Conservation (phyloP, 768 basidiomycete species). For the Rhizopogon rudus region DNA sequence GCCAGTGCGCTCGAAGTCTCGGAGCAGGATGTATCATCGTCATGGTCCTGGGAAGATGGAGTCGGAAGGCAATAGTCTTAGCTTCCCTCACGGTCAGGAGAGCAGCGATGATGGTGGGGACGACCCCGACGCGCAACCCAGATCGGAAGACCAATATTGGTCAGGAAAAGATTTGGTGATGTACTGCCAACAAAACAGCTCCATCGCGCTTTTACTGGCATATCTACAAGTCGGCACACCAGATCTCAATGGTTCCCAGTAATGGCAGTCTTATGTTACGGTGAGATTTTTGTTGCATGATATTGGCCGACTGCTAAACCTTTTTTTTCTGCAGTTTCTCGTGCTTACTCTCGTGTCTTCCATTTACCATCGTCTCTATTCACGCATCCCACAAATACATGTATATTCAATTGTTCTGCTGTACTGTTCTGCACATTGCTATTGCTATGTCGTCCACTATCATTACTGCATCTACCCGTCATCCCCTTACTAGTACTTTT, state of each 20-base stretch:
- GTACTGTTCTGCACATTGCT: constrained; percentile 16
- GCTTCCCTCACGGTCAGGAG: constrained; percentile 20
- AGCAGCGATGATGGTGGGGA: constrained; percentile 28
- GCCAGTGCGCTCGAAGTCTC: constrained; percentile 63
- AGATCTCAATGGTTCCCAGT: constrained; percentile 28
- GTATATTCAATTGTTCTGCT: constrained; percentile 23
- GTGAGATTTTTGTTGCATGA: constrained; percentile 15
- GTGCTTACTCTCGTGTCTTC: constrained; percentile 25
- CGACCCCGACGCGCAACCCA: constrained; percentile 27
- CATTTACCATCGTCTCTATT: constrained; percentile 16
- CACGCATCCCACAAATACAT: constrained; percentile 21
- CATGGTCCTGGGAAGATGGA: constrained; percentile 63
- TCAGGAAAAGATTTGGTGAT: constrained; percentile 80
- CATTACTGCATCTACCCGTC: constrained; percentile 18
- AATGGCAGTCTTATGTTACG: constrained; percentile 11
- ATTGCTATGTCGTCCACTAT: constrained; percentile 21
- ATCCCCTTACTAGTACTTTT: neutral
- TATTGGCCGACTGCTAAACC: constrained; percentile 2
- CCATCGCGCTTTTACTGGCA: constrained; percentile 70
- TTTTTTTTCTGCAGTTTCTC: constrained; percentile 13
- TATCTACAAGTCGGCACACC: constrained; percentile 49
- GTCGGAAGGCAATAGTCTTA: constrained; percentile 35
- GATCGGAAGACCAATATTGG: constrained; percentile 52
- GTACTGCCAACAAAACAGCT: constrained; percentile 87
- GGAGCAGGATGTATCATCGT: constrained; percentile 63